These are phyloP conservation scores for Pseudopyrenochaeta lycopersici DNA, from an alignment of 2,329 filamentous ascomycete genomes.

Conservation along the genomic window DNA sequence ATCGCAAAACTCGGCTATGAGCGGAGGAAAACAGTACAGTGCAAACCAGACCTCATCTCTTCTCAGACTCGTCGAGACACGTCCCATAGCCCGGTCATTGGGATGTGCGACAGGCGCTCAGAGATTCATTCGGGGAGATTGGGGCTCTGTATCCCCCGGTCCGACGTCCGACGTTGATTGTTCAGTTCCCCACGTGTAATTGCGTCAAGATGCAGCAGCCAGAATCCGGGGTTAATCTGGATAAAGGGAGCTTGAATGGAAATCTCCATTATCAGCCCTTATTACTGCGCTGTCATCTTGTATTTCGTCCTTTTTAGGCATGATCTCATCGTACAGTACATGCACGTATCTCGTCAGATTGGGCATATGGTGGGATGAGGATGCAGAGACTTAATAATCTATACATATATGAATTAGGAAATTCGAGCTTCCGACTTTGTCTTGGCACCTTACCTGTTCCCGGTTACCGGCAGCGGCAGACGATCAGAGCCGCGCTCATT, in stretches of 20 bases:
- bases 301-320: not conserved
- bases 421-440: not conserved
- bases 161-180: not conserved
- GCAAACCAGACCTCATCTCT: not conserved
- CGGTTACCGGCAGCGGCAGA: not conserved
- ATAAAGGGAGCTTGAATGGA: not conserved
- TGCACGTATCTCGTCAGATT: not conserved
- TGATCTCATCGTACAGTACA: not conserved
- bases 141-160: not conserved
- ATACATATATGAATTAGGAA: not conserved
- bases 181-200: not conserved
- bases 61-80: not conserved
- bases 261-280: not conserved
- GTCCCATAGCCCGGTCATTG: slow-evolving; percentile 1
- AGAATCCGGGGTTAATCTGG: slow-evolving; percentile 2
- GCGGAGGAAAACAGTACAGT: not conserved
- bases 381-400: not conserved
- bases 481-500: not conserved
- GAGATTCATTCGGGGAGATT: not conserved
- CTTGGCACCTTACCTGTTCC: not conserved
- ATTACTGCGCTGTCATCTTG: not conserved
- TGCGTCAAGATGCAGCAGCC: slow-evolving; percentile 2
- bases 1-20: not conserved
- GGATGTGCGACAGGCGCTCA: not conserved
- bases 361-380: not conserved